Conservation (phyloP, 345 rosid genomes). For the Acer negundo region DNA sequence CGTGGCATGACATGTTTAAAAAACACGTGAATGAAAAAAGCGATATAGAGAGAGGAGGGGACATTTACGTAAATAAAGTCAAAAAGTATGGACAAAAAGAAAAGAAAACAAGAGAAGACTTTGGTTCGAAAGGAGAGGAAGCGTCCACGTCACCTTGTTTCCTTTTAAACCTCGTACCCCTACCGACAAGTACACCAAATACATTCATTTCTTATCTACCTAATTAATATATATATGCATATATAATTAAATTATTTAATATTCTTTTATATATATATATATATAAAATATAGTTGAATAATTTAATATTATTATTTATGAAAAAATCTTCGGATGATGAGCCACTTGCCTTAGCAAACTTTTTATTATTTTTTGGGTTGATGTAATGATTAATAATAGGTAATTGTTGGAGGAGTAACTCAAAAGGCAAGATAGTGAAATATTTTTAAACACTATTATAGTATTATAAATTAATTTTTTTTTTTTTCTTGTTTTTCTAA, state of each 20-base stretch:
- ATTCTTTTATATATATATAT: neutral
- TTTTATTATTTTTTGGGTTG: neutral
- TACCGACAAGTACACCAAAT: constrained; percentile 38
- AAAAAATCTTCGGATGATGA: neutral
- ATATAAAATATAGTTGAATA: neutral
- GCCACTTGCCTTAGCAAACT: neutral
- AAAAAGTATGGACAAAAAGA: neutral
- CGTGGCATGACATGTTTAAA: neutral
- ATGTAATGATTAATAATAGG: neutral
- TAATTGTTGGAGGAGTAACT: neutral
- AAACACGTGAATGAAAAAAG: constrained; percentile 3
- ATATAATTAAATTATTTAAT: too few species aligned
- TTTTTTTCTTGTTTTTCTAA: too few species aligned
- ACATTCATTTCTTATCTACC: constrained; percentile 13
- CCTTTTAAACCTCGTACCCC: constrained; percentile 46
- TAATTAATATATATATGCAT: neutral
- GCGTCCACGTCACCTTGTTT: constrained; percentile 41
- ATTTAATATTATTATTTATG: neutral
- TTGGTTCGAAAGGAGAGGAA: constrained; percentile 36
- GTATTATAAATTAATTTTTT: too few species aligned
- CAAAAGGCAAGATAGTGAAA: constrained; percentile 6
- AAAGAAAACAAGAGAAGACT: neutral
- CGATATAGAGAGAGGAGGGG: neutral
- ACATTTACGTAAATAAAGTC: constrained; percentile 26
- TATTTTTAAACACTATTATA: neutral